Evolutionary conservation across 116 monocot species (phyloP).

Genomic region (Phalaenopsis hybrid): DNA sequence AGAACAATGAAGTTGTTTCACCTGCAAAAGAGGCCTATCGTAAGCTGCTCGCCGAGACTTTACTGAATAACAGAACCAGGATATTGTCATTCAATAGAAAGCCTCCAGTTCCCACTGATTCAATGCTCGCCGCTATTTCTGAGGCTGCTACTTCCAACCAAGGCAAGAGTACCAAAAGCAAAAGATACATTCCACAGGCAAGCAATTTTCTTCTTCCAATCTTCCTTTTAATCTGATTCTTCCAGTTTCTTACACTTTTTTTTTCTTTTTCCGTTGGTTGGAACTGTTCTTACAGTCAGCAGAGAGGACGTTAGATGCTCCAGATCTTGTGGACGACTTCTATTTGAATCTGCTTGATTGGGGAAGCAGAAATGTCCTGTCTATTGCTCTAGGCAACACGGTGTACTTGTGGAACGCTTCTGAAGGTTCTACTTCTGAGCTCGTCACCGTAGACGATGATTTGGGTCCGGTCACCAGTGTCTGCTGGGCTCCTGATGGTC

Average conservation of each 20-base stretch:
- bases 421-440: conserved; percentile 51
- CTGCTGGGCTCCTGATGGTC: conserved; percentile 72
- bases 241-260: not conserved
- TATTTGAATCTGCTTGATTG: conserved; percentile 72
- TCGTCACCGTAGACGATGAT: conserved; percentile 45
- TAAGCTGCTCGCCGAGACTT: conserved; percentile 48
- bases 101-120: conserved; percentile 26
- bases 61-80: conserved; percentile 54
- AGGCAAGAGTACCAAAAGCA: conserved; percentile 20
- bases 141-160: conserved; percentile 15
- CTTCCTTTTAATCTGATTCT: not conserved
- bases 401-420: conserved; percentile 69
- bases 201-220: not conserved
- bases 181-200: conserved; percentile 62
- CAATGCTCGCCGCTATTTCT: conserved; percentile 8
- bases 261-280: not conserved
- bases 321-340: conserved; percentile 62
- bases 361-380: conserved; percentile 55
- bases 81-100: conserved; percentile 72
- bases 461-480: conserved; percentile 61
- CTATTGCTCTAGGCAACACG: conserved; percentile 54
- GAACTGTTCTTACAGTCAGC: conserved; percentile 29
- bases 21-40: conserved; percentile 71
- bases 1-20: conserved; percentile 24
- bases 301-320: conserved; percentile 59